Conservation (phyloP, 116 monocot genomes). For the Iris pallida region DNA sequence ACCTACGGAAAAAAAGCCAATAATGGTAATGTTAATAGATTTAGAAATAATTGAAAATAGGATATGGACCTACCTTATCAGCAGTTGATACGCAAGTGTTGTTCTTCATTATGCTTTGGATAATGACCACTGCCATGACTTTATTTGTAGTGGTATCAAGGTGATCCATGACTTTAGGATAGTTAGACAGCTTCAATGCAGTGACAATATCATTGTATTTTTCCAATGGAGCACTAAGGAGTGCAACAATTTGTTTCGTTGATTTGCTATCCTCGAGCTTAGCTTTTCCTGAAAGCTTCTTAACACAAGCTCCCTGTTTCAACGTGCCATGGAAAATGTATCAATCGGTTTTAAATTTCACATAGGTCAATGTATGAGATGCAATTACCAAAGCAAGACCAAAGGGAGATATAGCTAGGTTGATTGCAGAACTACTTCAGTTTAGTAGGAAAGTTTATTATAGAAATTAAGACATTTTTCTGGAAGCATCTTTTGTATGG, state of each 20-base stretch:
- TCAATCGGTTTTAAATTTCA: background rate
- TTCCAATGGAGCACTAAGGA: constrained; percentile 94
- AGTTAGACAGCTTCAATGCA: constrained; percentile 90
- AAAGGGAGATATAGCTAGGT: background rate
- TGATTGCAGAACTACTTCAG: background rate
- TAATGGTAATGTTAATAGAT: background rate
- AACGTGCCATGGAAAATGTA: background rate
- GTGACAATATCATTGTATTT: constrained; percentile 98
- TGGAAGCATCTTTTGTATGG: background rate
- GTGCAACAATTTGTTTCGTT: constrained; percentile 98
- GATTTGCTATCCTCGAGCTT: constrained; percentile 90
- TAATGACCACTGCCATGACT: constrained; percentile 98
- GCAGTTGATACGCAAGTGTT: constrained; percentile 70
- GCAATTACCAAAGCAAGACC: background rate
- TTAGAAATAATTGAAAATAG: background rate
- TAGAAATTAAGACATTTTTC: background rate
- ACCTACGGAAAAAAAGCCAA: constrained; percentile 42
- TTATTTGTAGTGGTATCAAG: constrained; percentile 90
- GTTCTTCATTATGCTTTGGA: constrained; percentile 99
- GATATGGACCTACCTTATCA: constrained; percentile 58
- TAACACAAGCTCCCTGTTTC: constrained; percentile 87
- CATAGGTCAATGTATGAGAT: background rate
- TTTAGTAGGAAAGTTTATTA: background rate
- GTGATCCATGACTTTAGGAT: constrained; percentile 95
- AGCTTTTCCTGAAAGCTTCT: constrained; percentile 84